Base-by-base conservation (phyloP, 208 protist genomes). In the Leishmania aethiopica region DNA sequence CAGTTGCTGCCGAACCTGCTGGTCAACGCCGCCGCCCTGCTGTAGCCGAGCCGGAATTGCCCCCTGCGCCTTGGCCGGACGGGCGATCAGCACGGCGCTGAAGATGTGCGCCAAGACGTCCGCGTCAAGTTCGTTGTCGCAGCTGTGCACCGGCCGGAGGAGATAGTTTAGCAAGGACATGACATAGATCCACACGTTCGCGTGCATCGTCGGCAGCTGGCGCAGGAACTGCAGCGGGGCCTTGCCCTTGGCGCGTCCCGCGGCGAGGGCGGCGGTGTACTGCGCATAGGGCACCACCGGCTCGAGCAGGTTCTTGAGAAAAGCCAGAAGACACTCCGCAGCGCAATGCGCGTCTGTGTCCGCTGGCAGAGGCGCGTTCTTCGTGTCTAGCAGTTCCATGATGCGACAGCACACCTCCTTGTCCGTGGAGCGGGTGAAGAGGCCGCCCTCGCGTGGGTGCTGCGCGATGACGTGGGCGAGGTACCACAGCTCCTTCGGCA, bases 401-500 rank as follows among this genome's bases (percentile, higher is more conserved):
- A 97, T 89, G 8, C 57, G 81, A 15, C 80, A 40, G 57, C 91
- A 92, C 74, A 32, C 78, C 19, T 92, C 91, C 49, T 70, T 73
- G 77, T 89, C 84, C 47, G 80, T 67, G 59, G 88, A 88, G 57
- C 84, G 80, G 0, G 84, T 91, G 87, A 98, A 98, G n/a, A 97
- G 87, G 42, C 88, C 88, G 0, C 88, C 80, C 69, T 88, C 82
- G 37, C 81, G 78, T 28, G 92, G 88, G 69, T 91, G 84, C 51
- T 85, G 80, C 35, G 83, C 89, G 35, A 96, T 82, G 25, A 89
- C 92, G 77, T 97, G 90, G 70, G 86, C 89, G 32, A 97, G 73
- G 75, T 88, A 90, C 93, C 94, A 98, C 47, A 97, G 76, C 85
- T 98, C 94, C 86, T 98, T 98, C n/a, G 94, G 93, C 15, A 98